These are phyloP conservation scores for Lophiostoma macrostomum DNA, from an alignment of 495 filamentous ascomycete species.

Conservation along the genomic window DNA sequence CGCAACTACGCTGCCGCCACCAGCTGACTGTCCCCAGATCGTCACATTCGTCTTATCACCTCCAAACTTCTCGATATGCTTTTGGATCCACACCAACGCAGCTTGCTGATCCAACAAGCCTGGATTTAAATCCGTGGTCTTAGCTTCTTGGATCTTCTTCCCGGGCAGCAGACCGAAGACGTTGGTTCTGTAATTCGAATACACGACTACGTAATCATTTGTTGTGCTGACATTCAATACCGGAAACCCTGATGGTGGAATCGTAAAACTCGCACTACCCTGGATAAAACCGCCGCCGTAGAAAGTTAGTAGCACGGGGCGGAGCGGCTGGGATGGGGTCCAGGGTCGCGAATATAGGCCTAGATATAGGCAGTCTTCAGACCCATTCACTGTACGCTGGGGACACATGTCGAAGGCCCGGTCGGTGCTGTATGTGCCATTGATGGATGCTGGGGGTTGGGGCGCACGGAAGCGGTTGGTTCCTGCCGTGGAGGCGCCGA, in stretches of 20 bases:
- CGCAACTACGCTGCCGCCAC: constrained; percentile 55
- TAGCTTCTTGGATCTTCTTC: constrained; percentile 47
- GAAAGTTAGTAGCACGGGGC: constrained; percentile 59
- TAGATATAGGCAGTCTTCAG: constrained; percentile 62
- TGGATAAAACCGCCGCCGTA: constrained; percentile 63
- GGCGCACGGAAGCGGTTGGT: constrained; percentile 56
- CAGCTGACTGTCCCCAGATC: constrained; percentile 48
- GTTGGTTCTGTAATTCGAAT: constrained; percentile 56
- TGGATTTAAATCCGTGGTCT: constrained; percentile 43
- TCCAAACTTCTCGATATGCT: constrained; percentile 36
- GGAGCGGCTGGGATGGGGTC: constrained; percentile 27
- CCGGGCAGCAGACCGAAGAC: constrained; percentile 60
- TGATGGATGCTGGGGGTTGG: constrained; percentile 49
- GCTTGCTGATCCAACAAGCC: constrained; percentile 38
- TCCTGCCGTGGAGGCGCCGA: constrained; percentile 55
- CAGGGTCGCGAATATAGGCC: constrained; percentile 59
- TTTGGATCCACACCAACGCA: constrained; percentile 35
- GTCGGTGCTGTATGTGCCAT: constrained; percentile 55
- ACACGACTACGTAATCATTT: constrained; percentile 53
- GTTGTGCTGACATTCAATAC: constrained; percentile 49
- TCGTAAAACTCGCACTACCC: constrained; percentile 51
- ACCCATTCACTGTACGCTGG: constrained; percentile 56
- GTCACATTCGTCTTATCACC: constrained; percentile 36
- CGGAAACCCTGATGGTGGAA: constrained; percentile 57
- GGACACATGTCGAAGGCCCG: constrained; percentile 58